A percentile compares a stretch with the other conserved stretches of the same genome.
Conservation (phyloP, 176 grass and related monocot species). For the Zizania latifolia region DNA sequence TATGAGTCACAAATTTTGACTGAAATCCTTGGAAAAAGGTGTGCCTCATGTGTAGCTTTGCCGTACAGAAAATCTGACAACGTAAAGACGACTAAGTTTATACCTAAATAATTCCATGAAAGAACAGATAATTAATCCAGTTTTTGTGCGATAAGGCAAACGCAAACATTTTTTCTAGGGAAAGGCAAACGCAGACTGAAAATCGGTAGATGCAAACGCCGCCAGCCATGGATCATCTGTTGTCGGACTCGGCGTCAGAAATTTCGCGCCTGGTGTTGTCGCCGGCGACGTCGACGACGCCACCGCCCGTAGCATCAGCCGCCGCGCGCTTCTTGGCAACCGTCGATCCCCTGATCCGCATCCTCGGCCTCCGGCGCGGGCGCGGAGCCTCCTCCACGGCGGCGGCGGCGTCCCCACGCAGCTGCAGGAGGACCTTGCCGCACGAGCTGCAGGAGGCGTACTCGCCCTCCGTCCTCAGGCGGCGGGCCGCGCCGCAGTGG, state of each 20-base stretch:
- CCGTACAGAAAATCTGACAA: background rate
- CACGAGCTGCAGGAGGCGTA: slow-evolving; percentile 30
- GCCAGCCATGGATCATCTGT: background rate
- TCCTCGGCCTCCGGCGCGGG: background rate
- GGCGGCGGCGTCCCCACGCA: background rate
- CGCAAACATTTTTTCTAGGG: background rate
- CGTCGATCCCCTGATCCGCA: too few relatives aligned
- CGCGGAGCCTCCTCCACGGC: background rate
- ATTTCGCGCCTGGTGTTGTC: background rate
- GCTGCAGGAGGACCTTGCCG: slow-evolving; percentile 34
- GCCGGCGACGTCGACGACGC: background rate
- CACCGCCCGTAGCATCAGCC: background rate
- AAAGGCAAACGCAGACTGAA: background rate
- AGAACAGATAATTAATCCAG: background rate
- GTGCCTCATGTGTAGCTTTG: background rate
- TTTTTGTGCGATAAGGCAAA: background rate
- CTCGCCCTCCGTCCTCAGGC: slow-evolving; percentile 20
- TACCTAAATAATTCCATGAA: background rate
- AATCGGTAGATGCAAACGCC: too few relatives aligned
- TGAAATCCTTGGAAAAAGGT: background rate
- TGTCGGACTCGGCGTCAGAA: slow-evolving; percentile 27
- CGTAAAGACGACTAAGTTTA: too few relatives aligned
- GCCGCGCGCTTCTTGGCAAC: background rate
- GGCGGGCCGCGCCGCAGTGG: slow-evolving; percentile 37
- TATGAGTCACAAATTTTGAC: background rate